phyloP scores from a whole-genome alignment of 768 basidiomycete species.

The Auricularia sp. region DNA sequence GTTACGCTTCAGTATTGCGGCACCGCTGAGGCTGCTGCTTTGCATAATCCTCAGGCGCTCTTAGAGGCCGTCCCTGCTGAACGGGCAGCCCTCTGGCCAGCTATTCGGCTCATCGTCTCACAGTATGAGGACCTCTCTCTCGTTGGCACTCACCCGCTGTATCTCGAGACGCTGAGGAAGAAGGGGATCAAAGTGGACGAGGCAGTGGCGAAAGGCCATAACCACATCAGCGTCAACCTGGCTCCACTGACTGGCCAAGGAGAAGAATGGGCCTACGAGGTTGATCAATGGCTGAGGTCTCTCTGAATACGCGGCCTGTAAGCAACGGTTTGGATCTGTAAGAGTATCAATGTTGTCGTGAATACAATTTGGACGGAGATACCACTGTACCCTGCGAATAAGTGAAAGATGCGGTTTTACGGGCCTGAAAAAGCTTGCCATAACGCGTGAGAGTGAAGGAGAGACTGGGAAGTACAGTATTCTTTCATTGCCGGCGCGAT shows the following conservation, averaged over 20 bases:
- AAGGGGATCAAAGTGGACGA: slow-evolving; percentile 24
- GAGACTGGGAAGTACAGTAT: background rate
- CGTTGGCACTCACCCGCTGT: background rate
- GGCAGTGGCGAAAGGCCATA: slow-evolving; percentile 42
- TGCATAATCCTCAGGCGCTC: slow-evolving; percentile 33
- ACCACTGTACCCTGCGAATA: too few species aligned
- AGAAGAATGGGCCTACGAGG: slow-evolving; percentile 51
- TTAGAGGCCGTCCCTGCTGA: slow-evolving; percentile 17
- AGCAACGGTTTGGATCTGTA: too few species aligned
- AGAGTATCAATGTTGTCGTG: too few species aligned
- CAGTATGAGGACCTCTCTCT: background rate
- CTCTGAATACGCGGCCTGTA: background rate
- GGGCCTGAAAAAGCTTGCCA: too few species aligned
- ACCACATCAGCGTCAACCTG: slow-evolving; percentile 50
- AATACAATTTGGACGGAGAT: too few species aligned
- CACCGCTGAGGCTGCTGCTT: slow-evolving; percentile 24
- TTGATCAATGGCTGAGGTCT: slow-evolving; percentile 25
- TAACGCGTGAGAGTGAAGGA: too few species aligned
- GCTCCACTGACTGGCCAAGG: slow-evolving; percentile 45
- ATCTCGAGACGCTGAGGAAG: slow-evolving; percentile 4
- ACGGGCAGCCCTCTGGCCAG: background rate
- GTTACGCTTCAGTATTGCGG: slow-evolving; percentile 28
- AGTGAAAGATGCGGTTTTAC: too few species aligned
- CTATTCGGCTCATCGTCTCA: background rate
- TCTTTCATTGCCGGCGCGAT: background rate